Evolutionary conservation across 805 yeast species (phyloP).

Genomic region (Cyberlindnera amylophila): DNA sequence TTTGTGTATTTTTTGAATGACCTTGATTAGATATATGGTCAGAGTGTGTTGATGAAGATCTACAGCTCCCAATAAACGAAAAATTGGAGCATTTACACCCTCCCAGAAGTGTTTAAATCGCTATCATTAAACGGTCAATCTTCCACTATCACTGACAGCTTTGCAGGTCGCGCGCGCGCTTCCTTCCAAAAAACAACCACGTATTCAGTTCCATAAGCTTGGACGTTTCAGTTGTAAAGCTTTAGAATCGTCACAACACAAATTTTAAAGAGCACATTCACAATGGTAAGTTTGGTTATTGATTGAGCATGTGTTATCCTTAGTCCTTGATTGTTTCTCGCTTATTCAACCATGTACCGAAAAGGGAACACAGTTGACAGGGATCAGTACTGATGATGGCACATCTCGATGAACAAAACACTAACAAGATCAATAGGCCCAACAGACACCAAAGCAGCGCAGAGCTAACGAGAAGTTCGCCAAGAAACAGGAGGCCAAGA

Average conservation of each 20-base stretch:
- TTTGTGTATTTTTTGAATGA: no score
- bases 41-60: no score
- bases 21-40: no score
- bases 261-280: background rate
- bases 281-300: background rate
- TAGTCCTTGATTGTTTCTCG: background rate
- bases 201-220: slow-evolving; percentile 8
- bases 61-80: no score
- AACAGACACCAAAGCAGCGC: slow-evolving; percentile 85
- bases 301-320: background rate
- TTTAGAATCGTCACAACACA: background rate
- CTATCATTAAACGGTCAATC: no score
- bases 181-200: slow-evolving; percentile 6
- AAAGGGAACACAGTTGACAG: no score
- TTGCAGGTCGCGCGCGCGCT: no score
- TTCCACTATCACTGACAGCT: no score
- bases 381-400: no score
- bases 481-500: slow-evolving; percentile 64
- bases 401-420: background rate
- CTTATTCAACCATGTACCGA: background rate
- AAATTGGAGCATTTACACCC: no score
- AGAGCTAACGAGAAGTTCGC: slow-evolving; percentile 83
- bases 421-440: slow-evolving; percentile 39
- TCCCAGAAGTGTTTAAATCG: no score
- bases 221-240: no score